phyloP scores from a whole-genome alignment of 2,329 filamentous ascomycete species.

The Aaosphaeria pasadenensis region DNA sequence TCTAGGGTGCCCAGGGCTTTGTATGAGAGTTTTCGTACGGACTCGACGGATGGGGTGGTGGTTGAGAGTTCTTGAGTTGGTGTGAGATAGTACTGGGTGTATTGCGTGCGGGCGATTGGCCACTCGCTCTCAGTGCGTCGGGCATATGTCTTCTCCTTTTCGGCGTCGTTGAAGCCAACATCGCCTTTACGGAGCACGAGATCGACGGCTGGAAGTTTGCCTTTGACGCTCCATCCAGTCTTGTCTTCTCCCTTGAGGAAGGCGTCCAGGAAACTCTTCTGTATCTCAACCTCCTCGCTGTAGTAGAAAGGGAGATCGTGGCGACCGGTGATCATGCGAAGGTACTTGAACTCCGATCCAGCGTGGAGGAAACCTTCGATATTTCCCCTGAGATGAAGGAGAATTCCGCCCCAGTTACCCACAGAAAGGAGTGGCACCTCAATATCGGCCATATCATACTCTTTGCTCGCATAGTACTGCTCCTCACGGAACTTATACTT shows the following conservation, averaged over 20 bases:
- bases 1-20: constrained; percentile 58
- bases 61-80: constrained; percentile 43
- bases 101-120: constrained; percentile 65
- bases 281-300: constrained; percentile 64
- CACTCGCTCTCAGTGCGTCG: constrained; percentile 60
- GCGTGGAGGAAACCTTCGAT: constrained; percentile 61
- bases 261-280: constrained; percentile 65
- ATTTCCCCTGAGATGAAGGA: constrained; percentile 65
- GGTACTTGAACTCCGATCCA: constrained; percentile 62
- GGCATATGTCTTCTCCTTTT: constrained; percentile 55
- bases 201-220: constrained; percentile 59
- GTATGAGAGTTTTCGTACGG: constrained; percentile 52
- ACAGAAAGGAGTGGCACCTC: constrained; percentile 63
- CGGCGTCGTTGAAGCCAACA: constrained; percentile 63
- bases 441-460: constrained; percentile 61
- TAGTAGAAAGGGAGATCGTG: constrained; percentile 73
- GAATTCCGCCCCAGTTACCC: constrained; percentile 67
- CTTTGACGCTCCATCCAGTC: constrained; percentile 57
- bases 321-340: constrained; percentile 64
- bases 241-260: constrained; percentile 67
- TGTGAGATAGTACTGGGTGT: constrained; percentile 60
- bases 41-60: constrained; percentile 21
- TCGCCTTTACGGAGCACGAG: constrained; percentile 64
- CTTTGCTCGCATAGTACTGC: constrained; percentile 59
- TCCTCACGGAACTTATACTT: constrained; percentile 58